These are phyloP conservation scores for Plasmodium gallinaceum DNA, from an alignment of 169 alveolate species.

Conservation along the genomic window DNA sequence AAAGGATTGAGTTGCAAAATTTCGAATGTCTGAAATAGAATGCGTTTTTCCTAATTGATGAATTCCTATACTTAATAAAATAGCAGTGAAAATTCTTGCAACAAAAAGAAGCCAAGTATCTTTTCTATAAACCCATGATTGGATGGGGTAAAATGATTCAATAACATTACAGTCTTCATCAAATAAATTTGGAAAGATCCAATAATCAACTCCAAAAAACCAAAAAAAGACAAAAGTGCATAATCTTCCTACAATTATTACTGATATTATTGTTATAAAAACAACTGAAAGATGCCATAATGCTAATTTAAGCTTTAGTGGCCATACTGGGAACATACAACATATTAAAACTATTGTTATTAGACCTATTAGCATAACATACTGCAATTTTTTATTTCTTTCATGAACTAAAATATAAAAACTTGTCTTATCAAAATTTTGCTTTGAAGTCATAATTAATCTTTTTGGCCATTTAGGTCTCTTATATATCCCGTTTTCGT, in stretches of 20 bases:
- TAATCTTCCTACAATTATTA: slow-evolving; percentile 83
- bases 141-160: slow-evolving; percentile 89
- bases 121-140: slow-evolving; percentile 82
- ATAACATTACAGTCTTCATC: slow-evolving; percentile 91
- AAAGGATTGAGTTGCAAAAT: slow-evolving; percentile 89
- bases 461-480: slow-evolving; percentile 92
- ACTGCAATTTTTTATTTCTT: slow-evolving; percentile 86
- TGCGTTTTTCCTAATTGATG: slow-evolving; percentile 90
- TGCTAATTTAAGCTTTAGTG: slow-evolving; percentile 87
- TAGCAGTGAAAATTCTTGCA: slow-evolving; percentile 87
- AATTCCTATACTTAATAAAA: slow-evolving; percentile 85
- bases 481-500: slow-evolving; percentile 84
- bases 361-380: slow-evolving; percentile 82
- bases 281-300: slow-evolving; percentile 90
- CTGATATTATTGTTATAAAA: slow-evolving; percentile 82
- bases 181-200: slow-evolving; percentile 90
- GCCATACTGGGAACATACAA: slow-evolving; percentile 93
- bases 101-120: slow-evolving; percentile 83
- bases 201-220: slow-evolving; percentile 90
- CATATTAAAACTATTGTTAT: slow-evolving; percentile 86
- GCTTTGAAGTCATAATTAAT: slow-evolving; percentile 86
- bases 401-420: slow-evolving; percentile 88
- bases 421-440: slow-evolving; percentile 87
- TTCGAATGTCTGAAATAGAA: slow-evolving; percentile 84
- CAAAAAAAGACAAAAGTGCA: slow-evolving; percentile 83